Conservation (phyloP, 1,284 basidiomycete species). For the Melampsora medusae region DNA sequence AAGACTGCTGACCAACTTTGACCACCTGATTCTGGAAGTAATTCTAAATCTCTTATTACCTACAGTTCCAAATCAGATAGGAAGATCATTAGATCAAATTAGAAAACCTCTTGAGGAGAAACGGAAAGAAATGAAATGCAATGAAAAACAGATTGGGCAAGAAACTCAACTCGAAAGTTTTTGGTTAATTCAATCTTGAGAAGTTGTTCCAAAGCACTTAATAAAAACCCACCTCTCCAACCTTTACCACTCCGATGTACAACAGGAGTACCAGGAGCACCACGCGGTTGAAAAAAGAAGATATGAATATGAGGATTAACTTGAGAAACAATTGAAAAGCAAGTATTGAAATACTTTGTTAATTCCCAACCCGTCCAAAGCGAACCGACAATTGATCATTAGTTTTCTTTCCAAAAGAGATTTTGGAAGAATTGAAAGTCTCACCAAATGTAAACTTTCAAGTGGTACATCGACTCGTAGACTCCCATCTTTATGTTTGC, state of each 20-base stretch:
- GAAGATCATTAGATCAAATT: neutral
- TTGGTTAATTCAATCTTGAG: constrained; percentile 90
- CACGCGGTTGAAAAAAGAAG: constrained; percentile 94
- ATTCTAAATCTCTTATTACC: constrained; percentile 87
- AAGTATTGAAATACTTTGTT: constrained; percentile 63
- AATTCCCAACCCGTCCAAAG: too few species aligned
- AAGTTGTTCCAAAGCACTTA: constrained; percentile 79
- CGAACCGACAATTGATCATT: too few species aligned
- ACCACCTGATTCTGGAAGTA: constrained; percentile 80
- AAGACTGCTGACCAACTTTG: constrained; percentile 96
- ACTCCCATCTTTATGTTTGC: constrained; percentile 67
- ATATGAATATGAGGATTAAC: constrained; percentile 96
- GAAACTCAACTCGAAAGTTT: constrained; percentile 79
- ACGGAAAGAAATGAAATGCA: neutral
- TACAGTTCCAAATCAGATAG: constrained; percentile 50
- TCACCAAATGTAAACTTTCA: constrained; percentile 81
- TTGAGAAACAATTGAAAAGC: constrained; percentile 90
- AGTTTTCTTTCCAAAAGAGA: constrained; percentile 10
- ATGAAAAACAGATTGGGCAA: too few species aligned
- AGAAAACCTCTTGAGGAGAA: neutral
- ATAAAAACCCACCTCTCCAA: constrained; percentile 91
- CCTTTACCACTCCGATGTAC: constrained; percentile 89
- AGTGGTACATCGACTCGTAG: constrained; percentile 90
- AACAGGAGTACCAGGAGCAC: constrained; percentile 88
- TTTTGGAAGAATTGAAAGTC: neutral